Evolutionary conservation across 1,284 basidiomycete genomes (phyloP).

Genomic region (Gymnopus androsaceus): DNA sequence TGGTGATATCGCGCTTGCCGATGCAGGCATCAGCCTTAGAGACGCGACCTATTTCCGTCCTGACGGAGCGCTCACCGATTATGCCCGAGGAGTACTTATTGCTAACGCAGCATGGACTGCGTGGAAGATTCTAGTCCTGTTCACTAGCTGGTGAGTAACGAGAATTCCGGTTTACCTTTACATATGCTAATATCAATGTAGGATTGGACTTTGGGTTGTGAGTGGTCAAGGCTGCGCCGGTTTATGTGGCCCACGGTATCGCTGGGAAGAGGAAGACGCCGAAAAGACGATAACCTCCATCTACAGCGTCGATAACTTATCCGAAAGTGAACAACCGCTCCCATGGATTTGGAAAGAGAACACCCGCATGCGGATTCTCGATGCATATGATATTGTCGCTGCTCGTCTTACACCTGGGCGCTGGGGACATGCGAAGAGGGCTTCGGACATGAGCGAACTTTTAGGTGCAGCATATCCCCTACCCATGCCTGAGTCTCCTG

Average conservation of each 20-base stretch:
- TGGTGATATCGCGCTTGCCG: constrained; percentile 46
- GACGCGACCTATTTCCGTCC: constrained; percentile 74
- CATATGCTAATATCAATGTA: constrained; percentile 28
- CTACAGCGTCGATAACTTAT: constrained; percentile 45
- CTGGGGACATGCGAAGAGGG: constrained; percentile 33
- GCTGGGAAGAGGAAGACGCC: constrained; percentile 77
- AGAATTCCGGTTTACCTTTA: not conserved
- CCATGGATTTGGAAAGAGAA: constrained; percentile 78
- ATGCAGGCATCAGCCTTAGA: constrained; percentile 49
- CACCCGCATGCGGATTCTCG: constrained; percentile 70
- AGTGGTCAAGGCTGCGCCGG: constrained; percentile 76
- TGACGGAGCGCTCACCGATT: constrained; percentile 68
- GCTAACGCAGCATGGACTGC: constrained; percentile 78
- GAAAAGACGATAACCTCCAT: constrained; percentile 55
- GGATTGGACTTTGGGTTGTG: constrained; percentile 73
- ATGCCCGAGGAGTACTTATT: constrained; percentile 72
- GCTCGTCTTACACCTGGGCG: constrained; percentile 37
- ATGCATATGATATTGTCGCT: constrained; percentile 71
- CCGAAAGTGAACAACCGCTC: constrained; percentile 45
- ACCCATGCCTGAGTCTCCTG: constrained; percentile 19
- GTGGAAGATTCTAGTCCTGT: constrained; percentile 65
- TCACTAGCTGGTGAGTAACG: constrained; percentile 62
- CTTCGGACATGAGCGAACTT: constrained; percentile 8
- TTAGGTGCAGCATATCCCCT: constrained; percentile 17
- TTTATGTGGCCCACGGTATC: constrained; percentile 76